Percentiles rank a stretch among this genome's conserved stretches.
Evolutionary conservation across 2,329 filamentous ascomycete species (phyloP).

Genomic region (Chlorencoelia australis): DNA sequence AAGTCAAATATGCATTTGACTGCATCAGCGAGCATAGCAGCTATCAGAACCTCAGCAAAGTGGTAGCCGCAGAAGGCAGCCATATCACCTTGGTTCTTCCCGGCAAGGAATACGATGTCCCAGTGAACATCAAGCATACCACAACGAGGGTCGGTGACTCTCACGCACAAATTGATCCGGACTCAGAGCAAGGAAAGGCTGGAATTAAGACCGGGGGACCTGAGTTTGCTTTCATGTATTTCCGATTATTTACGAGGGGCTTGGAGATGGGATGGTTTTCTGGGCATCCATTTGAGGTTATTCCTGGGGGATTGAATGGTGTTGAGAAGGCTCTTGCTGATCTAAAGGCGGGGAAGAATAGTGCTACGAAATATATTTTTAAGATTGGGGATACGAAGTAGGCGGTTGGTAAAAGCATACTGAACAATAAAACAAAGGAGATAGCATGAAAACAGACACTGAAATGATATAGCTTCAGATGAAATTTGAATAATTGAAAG

Average conservation of each 20-base stretch:
- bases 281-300: constrained; percentile 40
- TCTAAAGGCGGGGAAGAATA: constrained; percentile 49
- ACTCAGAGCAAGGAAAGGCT: constrained; percentile 9
- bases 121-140: constrained; percentile 14
- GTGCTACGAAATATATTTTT: constrained; percentile 55
- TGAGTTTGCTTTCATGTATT: constrained; percentile 21
- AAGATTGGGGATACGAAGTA: constrained; percentile 23
- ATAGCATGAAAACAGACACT: background rate
- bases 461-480: background rate
- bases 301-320: constrained; percentile 38
- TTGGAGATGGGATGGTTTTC: constrained; percentile 41
- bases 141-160: constrained; percentile 18
- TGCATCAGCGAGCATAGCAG: constrained; percentile 21
- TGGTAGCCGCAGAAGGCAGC: constrained; percentile 20
- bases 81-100: constrained; percentile 34
- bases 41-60: constrained; percentile 20
- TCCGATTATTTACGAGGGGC: constrained; percentile 27
- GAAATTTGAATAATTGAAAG: too few species aligned
- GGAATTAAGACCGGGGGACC: constrained; percentile 17
- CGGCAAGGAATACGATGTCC: constrained; percentile 31
- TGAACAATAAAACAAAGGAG: too few species aligned
- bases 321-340: constrained; percentile 41
- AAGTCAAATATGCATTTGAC: constrained; percentile 23
- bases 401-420: too few species aligned
- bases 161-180: constrained; percentile 9